A percentile compares a stretch with the other conserved stretches of the same genome.
Conservation (phyloP, 768 basidiomycete species). For the Mycena haematopus region DNA sequence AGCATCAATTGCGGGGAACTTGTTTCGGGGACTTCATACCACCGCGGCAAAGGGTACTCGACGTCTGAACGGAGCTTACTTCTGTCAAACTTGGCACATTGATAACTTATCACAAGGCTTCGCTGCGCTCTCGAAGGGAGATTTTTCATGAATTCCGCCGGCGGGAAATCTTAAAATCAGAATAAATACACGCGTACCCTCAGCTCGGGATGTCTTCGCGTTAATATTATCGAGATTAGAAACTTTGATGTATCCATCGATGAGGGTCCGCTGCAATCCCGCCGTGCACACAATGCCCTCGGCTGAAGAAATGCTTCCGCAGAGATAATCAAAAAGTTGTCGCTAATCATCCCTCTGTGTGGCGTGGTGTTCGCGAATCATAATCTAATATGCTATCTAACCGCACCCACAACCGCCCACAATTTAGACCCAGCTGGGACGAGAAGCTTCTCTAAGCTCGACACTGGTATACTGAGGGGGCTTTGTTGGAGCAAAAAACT, state of each 20-base stretch:
- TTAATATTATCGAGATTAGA: not conserved
- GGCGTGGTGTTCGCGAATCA: not conserved
- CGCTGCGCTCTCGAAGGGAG: slow-evolving; percentile 12
- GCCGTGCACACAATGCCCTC: not conserved
- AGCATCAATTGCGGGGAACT: slow-evolving; percentile 16
- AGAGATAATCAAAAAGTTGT: slow-evolving; percentile 19
- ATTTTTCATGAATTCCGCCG: slow-evolving; percentile 15
- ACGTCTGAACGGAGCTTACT: slow-evolving; percentile 17
- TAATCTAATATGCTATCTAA: not conserved
- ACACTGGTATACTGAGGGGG: not conserved
- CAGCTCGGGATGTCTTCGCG: not conserved
- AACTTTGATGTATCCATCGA: slow-evolving; percentile 9
- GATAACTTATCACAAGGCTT: slow-evolving; percentile 14
- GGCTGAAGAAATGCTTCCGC: not conserved
- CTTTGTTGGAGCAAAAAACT: not conserved
- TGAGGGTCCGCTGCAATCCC: not conserved
- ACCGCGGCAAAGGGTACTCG: slow-evolving; percentile 5
- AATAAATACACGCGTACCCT: not conserved
- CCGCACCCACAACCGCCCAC: slow-evolving; percentile 26
- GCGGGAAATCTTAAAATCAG: slow-evolving; percentile 8
- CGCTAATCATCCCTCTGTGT: slow-evolving; percentile 6
- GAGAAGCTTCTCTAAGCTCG: not conserved
- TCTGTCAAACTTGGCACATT: slow-evolving; percentile 21
- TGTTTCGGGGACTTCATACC: slow-evolving; percentile 14
- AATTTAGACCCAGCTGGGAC: not conserved